Evolutionary conservation across 129 eudicot genomes (phyloP), one percentile per base, ranked within the genome.

Genomic region (Ambrosia artemisiifolia): DNA sequence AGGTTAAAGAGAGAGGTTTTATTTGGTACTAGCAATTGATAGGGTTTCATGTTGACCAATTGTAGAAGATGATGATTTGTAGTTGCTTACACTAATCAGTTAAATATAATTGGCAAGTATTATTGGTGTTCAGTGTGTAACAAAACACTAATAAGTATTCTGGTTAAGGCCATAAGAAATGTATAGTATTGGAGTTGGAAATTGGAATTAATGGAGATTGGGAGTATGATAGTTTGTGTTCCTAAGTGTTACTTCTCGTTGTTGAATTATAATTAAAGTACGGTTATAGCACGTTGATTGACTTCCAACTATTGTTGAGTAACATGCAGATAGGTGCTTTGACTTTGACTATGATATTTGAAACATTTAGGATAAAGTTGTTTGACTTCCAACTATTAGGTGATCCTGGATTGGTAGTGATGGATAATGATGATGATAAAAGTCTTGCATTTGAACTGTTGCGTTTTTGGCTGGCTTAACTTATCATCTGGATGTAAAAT

Each of bases 1-100:
- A 73, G 77, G 77, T 73, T 36, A 73, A 59, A 20, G 59, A 59
- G 60, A 34, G 62, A 11, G 63, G 62, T 62, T 34, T 13, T 7
- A 0, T 34, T 62, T 33, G 35, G 46, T 47, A 34, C 36, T 51
- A 17, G 35, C 7, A 62, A 16, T 62, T 48, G 35, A 28, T 71
- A 56, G 38, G 60, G 11, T 59, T 72, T 72, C 32, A 71, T 24
- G 56, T 42, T 56, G 50, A 16, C 17, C 20, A 59, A 59, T n/a
- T 72, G 67, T 72, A 59, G 57, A 72, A 72, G 57, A 56, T 72
- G 67, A 59, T 59, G 67, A 17, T 71, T 50, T 38, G 32, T 53
- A n/a, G 74, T 11, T 50, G 62, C 53, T 51, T 69, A 50, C n/a
- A n/a, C n/a, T n/a, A n/a, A n/a, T n/a, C n/a, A n/a, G n/a, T n/a